phyloP scores from a whole-genome alignment of 1,139 yeast genomes.

The Pichia sp. region DNA sequence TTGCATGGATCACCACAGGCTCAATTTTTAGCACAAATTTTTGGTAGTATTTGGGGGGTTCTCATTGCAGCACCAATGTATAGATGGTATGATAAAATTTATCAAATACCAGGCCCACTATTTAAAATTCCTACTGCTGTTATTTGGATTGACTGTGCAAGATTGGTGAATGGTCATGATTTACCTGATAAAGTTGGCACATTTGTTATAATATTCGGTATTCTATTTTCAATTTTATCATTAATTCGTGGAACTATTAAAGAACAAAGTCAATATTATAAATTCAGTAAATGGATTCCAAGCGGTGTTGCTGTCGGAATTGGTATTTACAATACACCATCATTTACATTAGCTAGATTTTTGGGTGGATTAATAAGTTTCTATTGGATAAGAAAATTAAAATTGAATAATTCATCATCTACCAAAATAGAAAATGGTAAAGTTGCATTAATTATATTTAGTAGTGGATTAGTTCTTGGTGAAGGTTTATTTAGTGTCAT shows the following conservation, averaged over 20 bases:
- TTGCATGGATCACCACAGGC: conserved; percentile 90
- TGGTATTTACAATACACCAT: conserved; percentile 90
- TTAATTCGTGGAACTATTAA: conserved; percentile 52
- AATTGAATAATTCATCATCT: conserved; percentile 11
- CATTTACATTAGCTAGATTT: conserved; percentile 88
- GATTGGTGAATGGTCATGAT: conserved; percentile 87
- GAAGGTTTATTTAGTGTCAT: conserved; percentile 85
- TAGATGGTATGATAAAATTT: conserved; percentile 70
- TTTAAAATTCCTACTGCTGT: conserved; percentile 92
- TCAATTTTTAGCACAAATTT: conserved; percentile 81
- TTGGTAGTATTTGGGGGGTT: conserved; percentile 83
- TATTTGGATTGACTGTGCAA: conserved; percentile 93
- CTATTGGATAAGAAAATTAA: conserved; percentile 44
- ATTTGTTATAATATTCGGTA: conserved; percentile 61
- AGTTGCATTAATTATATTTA: conserved; percentile 73
- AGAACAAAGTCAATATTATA: conserved; percentile 33
- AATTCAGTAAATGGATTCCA: conserved; percentile 58
- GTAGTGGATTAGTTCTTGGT: conserved; percentile 89
- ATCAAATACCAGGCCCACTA: conserved; percentile 72
- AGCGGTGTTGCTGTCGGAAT: conserved; percentile 96
- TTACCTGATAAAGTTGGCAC: conserved; percentile 71
- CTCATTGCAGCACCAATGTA: conserved; percentile 76
- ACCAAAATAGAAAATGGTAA: conserved; percentile 29
- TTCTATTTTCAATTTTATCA: conserved; percentile 64
- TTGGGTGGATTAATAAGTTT: conserved; percentile 77